phyloP scores from a whole-genome alignment of 2,329 filamentous ascomycete species.

The Phaeosphaeria sp. region DNA sequence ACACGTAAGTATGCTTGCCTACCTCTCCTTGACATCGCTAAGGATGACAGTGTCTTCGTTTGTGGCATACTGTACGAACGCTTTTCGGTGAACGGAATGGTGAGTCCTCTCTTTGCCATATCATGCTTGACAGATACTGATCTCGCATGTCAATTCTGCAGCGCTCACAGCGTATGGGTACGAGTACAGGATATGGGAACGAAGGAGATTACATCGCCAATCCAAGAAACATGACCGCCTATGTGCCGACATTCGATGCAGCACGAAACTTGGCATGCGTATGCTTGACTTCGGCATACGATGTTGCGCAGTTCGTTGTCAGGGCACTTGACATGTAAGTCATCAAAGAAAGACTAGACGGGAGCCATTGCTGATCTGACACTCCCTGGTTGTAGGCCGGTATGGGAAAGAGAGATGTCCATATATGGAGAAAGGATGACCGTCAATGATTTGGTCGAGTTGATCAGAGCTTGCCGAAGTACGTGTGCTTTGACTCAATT shows the following conservation, averaged over 20 bases:
- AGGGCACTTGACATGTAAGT: slow-evolving; percentile 67
- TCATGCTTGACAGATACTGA: not conserved
- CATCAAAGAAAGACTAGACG: not conserved
- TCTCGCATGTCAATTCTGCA: not conserved
- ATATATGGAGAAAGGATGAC: slow-evolving; percentile 72
- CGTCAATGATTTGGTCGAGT: slow-evolving; percentile 66
- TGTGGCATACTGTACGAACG: slow-evolving; percentile 77
- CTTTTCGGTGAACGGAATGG: slow-evolving; percentile 72
- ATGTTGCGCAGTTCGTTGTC: slow-evolving; percentile 74
- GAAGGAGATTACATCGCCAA: slow-evolving; percentile 73
- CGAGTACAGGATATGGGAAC: slow-evolving; percentile 59
- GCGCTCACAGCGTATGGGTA: slow-evolving; percentile 64
- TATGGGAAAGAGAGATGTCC: slow-evolving; percentile 73
- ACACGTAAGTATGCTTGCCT: slow-evolving; percentile 65
- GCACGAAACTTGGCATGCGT: slow-evolving; percentile 56
- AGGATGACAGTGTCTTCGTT: slow-evolving; percentile 41
- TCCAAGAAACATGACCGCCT: slow-evolving; percentile 62
- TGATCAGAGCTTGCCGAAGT: slow-evolving; percentile 48
- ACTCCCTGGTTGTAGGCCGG: slow-evolving; percentile 29
- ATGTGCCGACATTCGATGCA: slow-evolving; percentile 64
- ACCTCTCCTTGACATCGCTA: not conserved
- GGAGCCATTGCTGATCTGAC: not conserved
- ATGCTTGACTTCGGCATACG: slow-evolving; percentile 72
- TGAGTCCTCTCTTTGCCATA: not conserved
- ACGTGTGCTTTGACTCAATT: not conserved